Evolutionary conservation across 495 filamentous ascomycete genomes (phyloP).

Genomic region (Copromyces sp.): DNA sequence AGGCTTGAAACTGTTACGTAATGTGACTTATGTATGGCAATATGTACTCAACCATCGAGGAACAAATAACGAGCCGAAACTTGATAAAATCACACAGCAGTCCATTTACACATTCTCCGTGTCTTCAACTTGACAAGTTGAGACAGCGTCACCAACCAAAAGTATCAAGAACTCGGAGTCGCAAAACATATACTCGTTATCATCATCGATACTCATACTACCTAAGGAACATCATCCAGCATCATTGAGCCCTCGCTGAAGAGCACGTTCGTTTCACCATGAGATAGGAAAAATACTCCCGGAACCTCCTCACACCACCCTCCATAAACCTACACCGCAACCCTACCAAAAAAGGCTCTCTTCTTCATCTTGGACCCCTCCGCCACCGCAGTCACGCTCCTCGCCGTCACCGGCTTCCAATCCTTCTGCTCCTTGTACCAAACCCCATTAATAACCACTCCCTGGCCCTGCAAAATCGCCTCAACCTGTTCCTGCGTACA

Average conservation of each 20-base stretch:
- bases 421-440: conserved; percentile 40
- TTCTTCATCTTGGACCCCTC: conserved; percentile 13
- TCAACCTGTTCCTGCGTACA: conserved; percentile 40
- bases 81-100: too few species aligned
- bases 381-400: conserved; percentile 19
- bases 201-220: not conserved
- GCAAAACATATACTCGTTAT: not conserved
- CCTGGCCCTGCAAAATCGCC: conserved; percentile 34
- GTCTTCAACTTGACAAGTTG: too few species aligned
- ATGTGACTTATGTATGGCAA: not conserved
- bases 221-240: not conserved
- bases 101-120: too few species aligned
- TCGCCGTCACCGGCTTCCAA: conserved; percentile 25
- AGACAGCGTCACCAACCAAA: not conserved
- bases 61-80: not conserved
- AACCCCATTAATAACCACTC: conserved; percentile 39
- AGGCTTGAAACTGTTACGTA: not conserved
- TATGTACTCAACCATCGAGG: not conserved
- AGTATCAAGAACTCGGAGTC: not conserved
- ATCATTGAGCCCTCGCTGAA: not conserved
- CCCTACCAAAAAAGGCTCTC: not conserved
- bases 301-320: not conserved
- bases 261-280: not conserved
- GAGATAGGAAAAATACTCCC: not conserved
- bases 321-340: not conserved